Evolutionary conservation across 225 moss, liverwort and hornwort species (phyloP).

Genomic region (Bryoerythrophyllum caledonicum): DNA sequence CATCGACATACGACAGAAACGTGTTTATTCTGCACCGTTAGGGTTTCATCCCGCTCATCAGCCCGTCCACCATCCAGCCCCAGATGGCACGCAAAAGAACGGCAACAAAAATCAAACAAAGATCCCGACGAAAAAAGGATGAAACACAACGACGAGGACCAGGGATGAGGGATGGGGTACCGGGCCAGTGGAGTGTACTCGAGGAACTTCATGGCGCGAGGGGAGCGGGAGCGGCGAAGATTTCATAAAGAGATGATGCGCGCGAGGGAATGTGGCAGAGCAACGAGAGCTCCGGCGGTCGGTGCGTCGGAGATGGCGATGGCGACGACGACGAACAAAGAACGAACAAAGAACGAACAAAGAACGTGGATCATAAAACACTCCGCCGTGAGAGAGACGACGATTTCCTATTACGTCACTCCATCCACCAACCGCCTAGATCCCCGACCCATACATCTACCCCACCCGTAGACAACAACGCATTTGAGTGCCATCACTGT

Average conservation of each 20-base stretch:
- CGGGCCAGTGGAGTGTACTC: slow-evolving; percentile 97
- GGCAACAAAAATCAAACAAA: not conserved
- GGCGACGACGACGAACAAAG: not conserved
- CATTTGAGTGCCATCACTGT: too few species aligned
- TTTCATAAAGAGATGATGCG: slow-evolving; percentile 18
- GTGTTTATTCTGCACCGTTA: slow-evolving; percentile 72
- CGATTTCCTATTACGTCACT: too few species aligned
- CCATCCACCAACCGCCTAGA: too few species aligned
- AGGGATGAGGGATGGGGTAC: slow-evolving; percentile 27
- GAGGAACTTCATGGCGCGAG: slow-evolving; percentile 88
- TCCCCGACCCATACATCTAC: too few species aligned
- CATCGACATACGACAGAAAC: slow-evolving; percentile 78
- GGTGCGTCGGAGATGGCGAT: not conserved
- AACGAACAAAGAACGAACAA: too few species aligned
- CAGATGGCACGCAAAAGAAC: not conserved
- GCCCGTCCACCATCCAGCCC: not conserved
- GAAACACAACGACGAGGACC: not conserved
- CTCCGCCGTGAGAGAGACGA: too few species aligned
- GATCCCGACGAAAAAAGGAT: not conserved
- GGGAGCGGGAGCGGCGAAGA: not conserved
- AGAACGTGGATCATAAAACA: too few species aligned
- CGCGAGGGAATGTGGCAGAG: not conserved
- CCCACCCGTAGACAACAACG: too few species aligned
- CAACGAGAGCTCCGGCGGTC: not conserved
- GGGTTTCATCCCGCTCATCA: not conserved